Conservation (phyloP, 306 rosid genomes). For the Gleditsia sinensis region DNA sequence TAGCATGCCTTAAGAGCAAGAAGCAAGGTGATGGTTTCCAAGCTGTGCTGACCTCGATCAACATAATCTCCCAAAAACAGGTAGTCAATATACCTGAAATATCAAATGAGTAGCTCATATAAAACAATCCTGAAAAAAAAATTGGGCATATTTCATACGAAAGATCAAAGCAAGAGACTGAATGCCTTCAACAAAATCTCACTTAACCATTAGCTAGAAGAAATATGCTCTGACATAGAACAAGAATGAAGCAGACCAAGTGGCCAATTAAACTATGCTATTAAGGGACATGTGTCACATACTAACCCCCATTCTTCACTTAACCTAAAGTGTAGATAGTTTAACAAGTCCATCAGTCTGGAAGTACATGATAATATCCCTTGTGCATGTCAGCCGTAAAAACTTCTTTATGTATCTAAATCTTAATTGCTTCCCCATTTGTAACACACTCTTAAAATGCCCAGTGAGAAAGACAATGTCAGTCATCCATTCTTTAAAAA, state of each 20-base stretch:
- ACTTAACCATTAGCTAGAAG: constrained; percentile 28
- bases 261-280: background rate
- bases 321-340: too few species aligned
- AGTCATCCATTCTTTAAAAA: background rate
- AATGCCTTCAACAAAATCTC: constrained; percentile 14
- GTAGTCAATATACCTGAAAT: constrained; percentile 93
- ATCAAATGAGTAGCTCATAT: constrained; percentile 34
- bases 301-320: too few species aligned
- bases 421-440: background rate
- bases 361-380: constrained; percentile 11
- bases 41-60: constrained; percentile 99
- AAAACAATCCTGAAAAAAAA: constrained; percentile 11
- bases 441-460: background rate
- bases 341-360: background rate
- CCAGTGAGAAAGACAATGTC: background rate
- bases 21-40: constrained; percentile 95
- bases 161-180: constrained; percentile 23
- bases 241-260: constrained; percentile 35
- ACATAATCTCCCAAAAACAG: constrained; percentile 99
- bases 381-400: constrained; percentile 8
- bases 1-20: constrained; percentile 93
- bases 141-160: constrained; percentile 3
- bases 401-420: background rate
- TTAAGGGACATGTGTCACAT: too few species aligned
- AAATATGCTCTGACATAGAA: too few species aligned